Evolutionary conservation across 805 yeast genomes (phyloP), one percentile per base, ranked within the genome.

Genomic region (Clavispora phyllophila): DNA sequence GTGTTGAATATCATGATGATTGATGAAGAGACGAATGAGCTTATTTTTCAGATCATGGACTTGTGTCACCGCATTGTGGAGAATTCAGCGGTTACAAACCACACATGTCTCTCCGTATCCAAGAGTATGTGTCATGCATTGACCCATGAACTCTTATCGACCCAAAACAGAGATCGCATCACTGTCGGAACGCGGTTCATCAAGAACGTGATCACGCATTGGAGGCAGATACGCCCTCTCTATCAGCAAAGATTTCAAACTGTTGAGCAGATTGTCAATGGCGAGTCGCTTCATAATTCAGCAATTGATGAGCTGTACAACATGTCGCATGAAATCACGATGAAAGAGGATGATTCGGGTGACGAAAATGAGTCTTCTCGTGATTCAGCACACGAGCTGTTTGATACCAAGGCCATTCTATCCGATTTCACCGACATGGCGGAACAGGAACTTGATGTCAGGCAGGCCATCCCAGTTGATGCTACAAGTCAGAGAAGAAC

Each of bases 131-230:
- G 77, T 8, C 78, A 82, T 15, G 72, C 83, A 12, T 50, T 84
- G 25, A 73, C 82, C 43, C 82, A 82, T 35, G 76, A 76, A 49
- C 40, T 60, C 20, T 45, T 61, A 12, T 61, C 66, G 39, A 54
- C 56, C n/a, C 58, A 57, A 17, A 73, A 70, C 45, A 68, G 71
- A 33, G 80, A 79, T 47, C 62, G 70, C 36, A 49, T 73, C 7
- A 66, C 75, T 7, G 68, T 82, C 14, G 79, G 82, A 1, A 67
- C 71, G 19, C 63, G 86, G 37, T 78, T 75, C 43, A 61, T 81
- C 17, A 73, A 71, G 42, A 79, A 76, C 45, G 49, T 82, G 6
- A 52, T 83, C 31, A 76, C 69, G 26, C 56, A 68, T 50, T 84
- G 84, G 81, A 58, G 54, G 2, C 48, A 50, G 4, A 58, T 76